Evolutionary conservation across 2,329 filamentous ascomycete species (phyloP).

Genomic region (Plenodomus tracheiphilus): DNA sequence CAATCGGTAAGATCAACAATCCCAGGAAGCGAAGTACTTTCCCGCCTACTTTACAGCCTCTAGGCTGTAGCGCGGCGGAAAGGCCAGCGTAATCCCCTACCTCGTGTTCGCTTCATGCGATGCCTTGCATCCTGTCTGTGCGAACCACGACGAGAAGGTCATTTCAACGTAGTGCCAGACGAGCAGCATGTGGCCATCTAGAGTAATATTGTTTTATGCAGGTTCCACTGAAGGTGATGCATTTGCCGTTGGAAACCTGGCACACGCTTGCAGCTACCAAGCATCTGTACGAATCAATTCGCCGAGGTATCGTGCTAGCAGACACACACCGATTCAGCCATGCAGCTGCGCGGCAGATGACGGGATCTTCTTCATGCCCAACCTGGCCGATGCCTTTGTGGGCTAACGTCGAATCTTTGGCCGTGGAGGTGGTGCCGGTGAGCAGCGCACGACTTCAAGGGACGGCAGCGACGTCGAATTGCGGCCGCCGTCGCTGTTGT

Average conservation of each 20-base stretch:
- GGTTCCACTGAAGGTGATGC: constrained; percentile 32
- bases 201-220: constrained; percentile 32
- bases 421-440: constrained; percentile 25
- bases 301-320: constrained; percentile 31
- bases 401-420: constrained; percentile 26
- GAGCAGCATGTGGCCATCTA: constrained; percentile 18
- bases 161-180: constrained; percentile 11
- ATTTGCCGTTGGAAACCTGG: constrained; percentile 32
- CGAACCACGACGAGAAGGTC: constrained; percentile 7
- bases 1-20: constrained; percentile 4
- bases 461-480: constrained; percentile 5
- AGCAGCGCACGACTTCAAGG: constrained; percentile 4
- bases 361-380: constrained; percentile 25
- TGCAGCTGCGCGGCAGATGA: constrained; percentile 20
- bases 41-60: neutral
- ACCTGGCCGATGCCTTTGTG: constrained; percentile 19
- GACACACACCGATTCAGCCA: constrained; percentile 24
- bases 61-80: constrained; percentile 1
- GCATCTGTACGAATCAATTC: constrained; percentile 22
- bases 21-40: constrained; percentile 14
- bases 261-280: constrained; percentile 24
- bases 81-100: constrained; percentile 2
- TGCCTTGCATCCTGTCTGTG: constrained; percentile 14
- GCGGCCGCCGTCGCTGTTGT: constrained; percentile 6
- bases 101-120: constrained; percentile 28